Evolutionary conservation across 192 early-diverging fungal species (phyloP).

Genomic region (Phlyctochytrium planicorne): DNA sequence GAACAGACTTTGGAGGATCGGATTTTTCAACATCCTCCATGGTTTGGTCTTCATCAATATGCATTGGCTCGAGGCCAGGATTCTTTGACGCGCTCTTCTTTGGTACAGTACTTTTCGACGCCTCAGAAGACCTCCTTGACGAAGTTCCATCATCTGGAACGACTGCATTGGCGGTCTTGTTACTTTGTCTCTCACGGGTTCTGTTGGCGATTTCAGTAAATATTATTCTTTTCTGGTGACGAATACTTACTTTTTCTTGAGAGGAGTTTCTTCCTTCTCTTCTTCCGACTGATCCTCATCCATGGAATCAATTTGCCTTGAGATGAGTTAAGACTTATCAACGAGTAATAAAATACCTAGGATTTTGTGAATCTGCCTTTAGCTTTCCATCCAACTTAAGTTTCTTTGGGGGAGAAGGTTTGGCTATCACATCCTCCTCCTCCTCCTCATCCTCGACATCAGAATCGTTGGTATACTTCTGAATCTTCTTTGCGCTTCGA

Average conservation of each 20-base stretch:
- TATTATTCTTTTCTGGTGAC: neutral
- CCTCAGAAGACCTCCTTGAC: no score
- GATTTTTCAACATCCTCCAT: no score
- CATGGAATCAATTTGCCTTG: neutral
- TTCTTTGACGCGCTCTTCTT: no score
- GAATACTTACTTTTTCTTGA: neutral
- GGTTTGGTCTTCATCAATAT: no score
- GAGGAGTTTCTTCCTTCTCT: neutral
- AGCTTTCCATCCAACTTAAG: neutral
- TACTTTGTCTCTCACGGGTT: neutral
- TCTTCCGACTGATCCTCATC: neutral
- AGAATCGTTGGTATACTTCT: slow-evolving; percentile 6
- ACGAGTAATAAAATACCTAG: neutral
- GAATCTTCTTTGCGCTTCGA: neutral
- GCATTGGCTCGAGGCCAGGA: no score
- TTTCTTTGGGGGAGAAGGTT: neutral
- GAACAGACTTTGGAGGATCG: no score
- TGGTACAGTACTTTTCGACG: no score
- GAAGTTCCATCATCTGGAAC: slow-evolving; percentile 1
- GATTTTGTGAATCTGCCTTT: neutral
- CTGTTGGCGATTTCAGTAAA: neutral
- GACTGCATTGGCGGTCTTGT: neutral
- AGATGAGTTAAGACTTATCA: neutral
- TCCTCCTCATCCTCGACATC: slow-evolving; percentile 11
- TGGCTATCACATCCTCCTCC: slow-evolving; percentile 4